phyloP scores from a whole-genome alignment of 306 rosid genomes.

The Canavalia gladiata region DNA sequence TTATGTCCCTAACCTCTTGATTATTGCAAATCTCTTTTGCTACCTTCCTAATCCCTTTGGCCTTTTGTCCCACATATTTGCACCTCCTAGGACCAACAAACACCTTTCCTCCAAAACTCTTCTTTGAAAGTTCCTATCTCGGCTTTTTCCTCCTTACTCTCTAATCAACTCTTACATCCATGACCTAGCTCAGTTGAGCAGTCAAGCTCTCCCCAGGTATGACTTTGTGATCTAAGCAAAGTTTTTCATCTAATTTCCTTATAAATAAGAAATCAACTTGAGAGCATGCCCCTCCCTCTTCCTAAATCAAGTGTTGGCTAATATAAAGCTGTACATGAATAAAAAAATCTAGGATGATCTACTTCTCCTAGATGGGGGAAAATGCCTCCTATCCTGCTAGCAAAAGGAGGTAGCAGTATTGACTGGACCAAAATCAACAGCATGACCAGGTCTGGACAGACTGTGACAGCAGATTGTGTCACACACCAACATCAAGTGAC shows the following conservation, averaged over 20 bases:
- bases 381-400: background rate
- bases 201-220: background rate
- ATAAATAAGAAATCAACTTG: background rate
- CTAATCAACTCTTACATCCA: too few species aligned
- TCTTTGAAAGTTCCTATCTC: background rate
- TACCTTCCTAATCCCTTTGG: background rate
- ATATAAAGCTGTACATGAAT: background rate
- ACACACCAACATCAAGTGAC: constrained; percentile 4
- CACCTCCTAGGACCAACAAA: background rate
- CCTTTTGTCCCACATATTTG: background rate
- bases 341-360: background rate
- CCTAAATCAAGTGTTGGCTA: background rate
- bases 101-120: background rate
- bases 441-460: constrained; percentile 6
- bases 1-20: background rate
- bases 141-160: background rate
- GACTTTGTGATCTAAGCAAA: background rate
- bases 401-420: constrained; percentile 12
- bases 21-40: background rate
- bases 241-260: background rate
- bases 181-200: too few species aligned
- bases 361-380: background rate
- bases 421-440: constrained; percentile 16
- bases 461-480: constrained; percentile 33
- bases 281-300: background rate